These are phyloP conservation scores for Globisporangium recalcitrans DNA, from an alignment of 352 stramenopile genomes.

Conservation along the genomic window DNA sequence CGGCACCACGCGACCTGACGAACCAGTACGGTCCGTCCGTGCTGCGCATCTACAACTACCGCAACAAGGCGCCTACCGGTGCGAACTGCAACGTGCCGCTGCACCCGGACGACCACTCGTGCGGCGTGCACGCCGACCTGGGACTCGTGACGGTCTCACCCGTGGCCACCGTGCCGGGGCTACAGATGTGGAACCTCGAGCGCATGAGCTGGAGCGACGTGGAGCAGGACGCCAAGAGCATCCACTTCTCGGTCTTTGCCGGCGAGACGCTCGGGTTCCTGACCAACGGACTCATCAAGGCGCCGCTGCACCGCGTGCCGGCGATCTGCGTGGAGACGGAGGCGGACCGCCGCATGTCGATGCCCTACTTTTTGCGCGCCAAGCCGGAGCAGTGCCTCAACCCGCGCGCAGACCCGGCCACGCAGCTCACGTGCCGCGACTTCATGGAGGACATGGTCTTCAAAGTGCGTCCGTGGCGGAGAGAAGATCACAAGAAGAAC, in stretches of 20 bases:
- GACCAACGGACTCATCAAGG: conserved; percentile 67
- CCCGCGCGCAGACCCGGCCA: conserved; percentile 25
- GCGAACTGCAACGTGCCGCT: conserved; percentile 18
- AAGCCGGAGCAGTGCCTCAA: conserved; percentile 57
- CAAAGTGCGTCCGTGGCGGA: conserved; percentile 72
- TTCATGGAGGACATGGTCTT: conserved; percentile 85
- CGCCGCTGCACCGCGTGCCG: conserved; percentile 71
- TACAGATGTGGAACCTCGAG: conserved; percentile 87
- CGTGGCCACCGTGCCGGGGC: conserved; percentile 57
- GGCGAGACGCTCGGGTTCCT: conserved; percentile 72
- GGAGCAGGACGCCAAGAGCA: conserved; percentile 43
- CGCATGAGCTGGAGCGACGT: conserved; percentile 79
- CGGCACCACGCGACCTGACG: conserved; percentile 26
- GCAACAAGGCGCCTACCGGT: conserved; percentile 42
- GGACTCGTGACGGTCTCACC: conserved; percentile 78
- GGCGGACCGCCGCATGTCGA: conserved; percentile 71
- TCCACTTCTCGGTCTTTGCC: conserved; percentile 80
- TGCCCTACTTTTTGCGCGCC: conserved; percentile 77
- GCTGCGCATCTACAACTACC: conserved; percentile 82
- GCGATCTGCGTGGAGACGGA: conserved; percentile 57
- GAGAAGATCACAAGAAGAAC: conserved; percentile 34
- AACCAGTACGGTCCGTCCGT: conserved; percentile 80
- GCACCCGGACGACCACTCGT: conserved; percentile 58
- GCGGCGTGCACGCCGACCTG: conserved; percentile 72
- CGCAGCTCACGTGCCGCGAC: conserved; percentile 62